phyloP scores from a whole-genome alignment of 2,329 filamentous ascomycete genomes.

The Delphinella strobiligena region DNA sequence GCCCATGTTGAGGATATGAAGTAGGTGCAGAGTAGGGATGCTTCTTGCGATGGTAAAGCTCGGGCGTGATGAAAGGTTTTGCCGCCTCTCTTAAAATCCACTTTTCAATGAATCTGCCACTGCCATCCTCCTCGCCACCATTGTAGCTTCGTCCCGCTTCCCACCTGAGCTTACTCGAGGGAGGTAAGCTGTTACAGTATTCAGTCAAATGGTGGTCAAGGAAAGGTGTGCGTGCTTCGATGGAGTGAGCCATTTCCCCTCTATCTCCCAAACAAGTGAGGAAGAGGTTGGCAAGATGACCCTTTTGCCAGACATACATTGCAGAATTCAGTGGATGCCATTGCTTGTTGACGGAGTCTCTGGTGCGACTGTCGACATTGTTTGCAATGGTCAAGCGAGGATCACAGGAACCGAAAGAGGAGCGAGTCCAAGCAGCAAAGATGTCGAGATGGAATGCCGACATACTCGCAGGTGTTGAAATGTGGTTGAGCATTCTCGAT shows the following conservation, averaged over 20 bases:
- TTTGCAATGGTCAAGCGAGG: conserved; percentile 23
- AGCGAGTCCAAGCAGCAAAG: conserved; percentile 23
- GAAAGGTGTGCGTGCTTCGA: conserved; percentile 30
- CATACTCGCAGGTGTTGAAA: conserved; percentile 24
- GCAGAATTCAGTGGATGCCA: conserved; percentile 33
- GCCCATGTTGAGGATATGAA: conserved; percentile 29
- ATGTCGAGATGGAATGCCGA: conserved; percentile 22
- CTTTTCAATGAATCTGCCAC: conserved; percentile 28
- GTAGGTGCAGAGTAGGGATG: conserved; percentile 37
- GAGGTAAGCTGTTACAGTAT: conserved; percentile 27
- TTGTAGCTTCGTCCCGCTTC: conserved; percentile 9
- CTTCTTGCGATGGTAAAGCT: conserved; percentile 40
- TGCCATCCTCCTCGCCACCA: conserved; percentile 2
- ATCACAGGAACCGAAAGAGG: conserved; percentile 17
- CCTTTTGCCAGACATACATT: conserved; percentile 26
- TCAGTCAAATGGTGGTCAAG: conserved; percentile 28
- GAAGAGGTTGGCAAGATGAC: conserved; percentile 26
- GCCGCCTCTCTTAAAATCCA: conserved; percentile 40
- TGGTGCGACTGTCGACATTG: conserved; percentile 19
- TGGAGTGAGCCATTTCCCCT: conserved; percentile 31
- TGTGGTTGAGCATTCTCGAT: conserved; percentile 27
- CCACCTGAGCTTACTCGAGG: conserved; percentile 25
- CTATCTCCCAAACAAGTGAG: conserved; percentile 33
- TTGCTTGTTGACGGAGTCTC: conserved; percentile 17
- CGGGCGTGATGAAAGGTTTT: conserved; percentile 39